Evolutionary conservation across 306 rosid genomes (phyloP), one percentile per base, ranked within the genome.

Genomic region (Crataegus laevigata): DNA sequence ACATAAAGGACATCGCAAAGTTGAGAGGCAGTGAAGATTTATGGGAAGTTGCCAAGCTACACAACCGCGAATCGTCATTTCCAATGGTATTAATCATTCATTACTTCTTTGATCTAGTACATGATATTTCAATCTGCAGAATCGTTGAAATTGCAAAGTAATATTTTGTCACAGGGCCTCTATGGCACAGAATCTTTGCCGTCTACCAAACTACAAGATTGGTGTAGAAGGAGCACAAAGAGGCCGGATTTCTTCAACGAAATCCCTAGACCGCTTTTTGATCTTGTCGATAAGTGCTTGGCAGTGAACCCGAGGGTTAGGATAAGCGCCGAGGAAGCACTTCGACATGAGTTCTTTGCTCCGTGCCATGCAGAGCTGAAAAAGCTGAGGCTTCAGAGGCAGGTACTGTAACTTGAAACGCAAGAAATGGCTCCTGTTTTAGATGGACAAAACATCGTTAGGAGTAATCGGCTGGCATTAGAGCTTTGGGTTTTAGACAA

Each of bases 41-140:
- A 68, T 88, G 92, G 96, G 96, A 88, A 81, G 87, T 90, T 14
- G 96, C 96, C 72, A 90, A 83, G 86, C 82, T 88, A 69, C 96
- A 90, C 77, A 82, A 90, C 78, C 88, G 92, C 0, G 89, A 90
- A 83, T 61, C 77, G 59, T 83, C 93, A 42, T 87, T 88, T 63
- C 93, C 93, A 38, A 64, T 11, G 86, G 96, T 90, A 86, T 43
- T 66, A 32, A 28, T 61, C 66, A 34, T 28, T 65, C 69, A 3
- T 28, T 24, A 21, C 42, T 43, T 30, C 40, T 42, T 30, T 18
- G 18, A 60, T 42, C 8, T 64, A 36, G 24, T 30, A 34, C 5
- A 28, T 2, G 15, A 59, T 22, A 24, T 17, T 36, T 57, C 25
- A 62, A 38, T 47, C 15, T 15, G 47, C 71, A 24, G 51, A 62